Conservation (phyloP, 73 alveolate genomes). For the Breviolum minutum region DNA sequence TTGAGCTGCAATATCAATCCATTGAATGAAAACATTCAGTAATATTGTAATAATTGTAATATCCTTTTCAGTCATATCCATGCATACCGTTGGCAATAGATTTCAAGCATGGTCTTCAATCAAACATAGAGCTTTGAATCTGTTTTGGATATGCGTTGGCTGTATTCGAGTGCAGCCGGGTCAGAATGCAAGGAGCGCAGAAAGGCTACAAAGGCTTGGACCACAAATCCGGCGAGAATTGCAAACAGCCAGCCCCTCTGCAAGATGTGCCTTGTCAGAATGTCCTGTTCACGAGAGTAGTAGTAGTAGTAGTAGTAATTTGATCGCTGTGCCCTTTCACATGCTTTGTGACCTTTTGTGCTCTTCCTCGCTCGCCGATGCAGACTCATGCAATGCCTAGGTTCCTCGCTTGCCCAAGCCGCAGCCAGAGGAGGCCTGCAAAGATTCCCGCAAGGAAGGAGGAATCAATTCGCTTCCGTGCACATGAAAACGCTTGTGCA, state of each 20-base stretch:
- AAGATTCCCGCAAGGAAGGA: not conserved
- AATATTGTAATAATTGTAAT: too few species aligned
- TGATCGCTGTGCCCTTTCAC: too few species aligned
- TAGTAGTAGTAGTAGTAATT: too few species aligned
- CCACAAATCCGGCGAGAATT: not conserved
- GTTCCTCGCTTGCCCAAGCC: slow-evolving; percentile 72
- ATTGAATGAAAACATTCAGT: too few species aligned
- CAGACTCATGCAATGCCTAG: not conserved
- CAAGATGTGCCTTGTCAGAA: slow-evolving; percentile 14
- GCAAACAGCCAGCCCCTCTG: not conserved
- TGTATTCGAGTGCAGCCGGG: not conserved
- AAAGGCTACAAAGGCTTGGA: not conserved
- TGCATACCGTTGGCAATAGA: not conserved
- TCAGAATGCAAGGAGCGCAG: slow-evolving; percentile 28
- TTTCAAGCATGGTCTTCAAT: not conserved
- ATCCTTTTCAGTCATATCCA: not conserved
- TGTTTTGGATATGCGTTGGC: too few species aligned
- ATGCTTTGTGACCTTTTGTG: too few species aligned
- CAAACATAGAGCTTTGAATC: not conserved
- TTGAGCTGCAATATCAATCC: too few species aligned
- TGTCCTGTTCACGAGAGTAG: not conserved
- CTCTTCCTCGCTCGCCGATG: too few species aligned
- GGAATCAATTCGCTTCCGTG: not conserved
- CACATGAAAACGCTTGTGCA: too few species aligned
- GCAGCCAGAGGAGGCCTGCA: slow-evolving; percentile 36